phyloP scores from a whole-genome alignment of 352 stramenopile species.

The Globisporangium alternatum region DNA sequence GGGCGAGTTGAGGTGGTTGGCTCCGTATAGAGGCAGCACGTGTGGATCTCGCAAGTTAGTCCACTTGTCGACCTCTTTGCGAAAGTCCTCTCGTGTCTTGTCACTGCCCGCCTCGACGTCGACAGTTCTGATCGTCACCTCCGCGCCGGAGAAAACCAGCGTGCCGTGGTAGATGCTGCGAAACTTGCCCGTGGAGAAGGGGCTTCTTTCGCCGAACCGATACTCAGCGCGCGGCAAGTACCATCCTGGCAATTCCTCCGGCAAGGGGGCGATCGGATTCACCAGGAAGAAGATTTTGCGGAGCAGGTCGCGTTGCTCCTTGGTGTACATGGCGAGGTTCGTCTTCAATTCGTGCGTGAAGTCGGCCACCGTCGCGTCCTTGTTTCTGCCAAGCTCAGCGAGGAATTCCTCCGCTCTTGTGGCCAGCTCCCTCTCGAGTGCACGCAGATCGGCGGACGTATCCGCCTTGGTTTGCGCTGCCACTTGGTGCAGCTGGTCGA shows the following conservation, averaged over 20 bases:
- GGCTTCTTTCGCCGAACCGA: conserved; percentile 16
- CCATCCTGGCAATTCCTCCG: conserved; percentile 14
- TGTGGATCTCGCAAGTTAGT: conserved; percentile 21
- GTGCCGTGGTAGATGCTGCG: conserved; percentile 20
- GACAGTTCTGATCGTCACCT: conserved; percentile 22
- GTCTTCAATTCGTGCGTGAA: conserved; percentile 19
- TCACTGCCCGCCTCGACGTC: conserved; percentile 7
- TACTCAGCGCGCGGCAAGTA: conserved; percentile 22
- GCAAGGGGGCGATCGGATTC: conserved; percentile 6
- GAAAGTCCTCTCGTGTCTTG: conserved; percentile 15
- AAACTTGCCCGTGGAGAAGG: conserved; percentile 18
- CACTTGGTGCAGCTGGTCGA: background rate
- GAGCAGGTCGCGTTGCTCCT: conserved; percentile 11
- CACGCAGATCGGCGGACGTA: conserved; percentile 1
- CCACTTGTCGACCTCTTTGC: conserved; percentile 19
- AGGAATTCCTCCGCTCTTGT: conserved; percentile 3
- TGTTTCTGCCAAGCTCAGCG: background rate
- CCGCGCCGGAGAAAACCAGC: conserved; percentile 13
- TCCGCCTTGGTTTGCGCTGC: conserved; percentile 3
- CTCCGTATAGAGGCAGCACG: conserved; percentile 26
- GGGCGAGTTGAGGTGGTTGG: conserved; percentile 18
- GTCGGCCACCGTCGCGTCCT: conserved; percentile 11
- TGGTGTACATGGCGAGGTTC: conserved; percentile 7
- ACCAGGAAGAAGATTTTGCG: conserved; percentile 9
- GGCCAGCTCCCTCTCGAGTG: background rate